A percentile compares a stretch with the other conserved stretches of the same genome.
Conservation (phyloP, 805 yeast genomes). For the Yamadazyma tumulicola region DNA sequence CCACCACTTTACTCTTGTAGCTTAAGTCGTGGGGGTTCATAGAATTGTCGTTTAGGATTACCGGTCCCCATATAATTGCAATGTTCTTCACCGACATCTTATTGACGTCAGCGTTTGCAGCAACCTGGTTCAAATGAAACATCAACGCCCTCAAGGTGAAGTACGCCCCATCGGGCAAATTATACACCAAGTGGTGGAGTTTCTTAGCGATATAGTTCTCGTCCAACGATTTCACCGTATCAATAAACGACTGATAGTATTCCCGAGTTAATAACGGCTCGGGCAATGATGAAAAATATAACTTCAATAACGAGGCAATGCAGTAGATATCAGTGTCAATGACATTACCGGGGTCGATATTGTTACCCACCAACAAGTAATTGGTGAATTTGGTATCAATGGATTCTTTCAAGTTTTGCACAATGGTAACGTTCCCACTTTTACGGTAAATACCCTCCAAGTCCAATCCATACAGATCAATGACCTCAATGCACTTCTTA, state of each 20-base stretch:
- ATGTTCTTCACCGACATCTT: constrained; percentile 80
- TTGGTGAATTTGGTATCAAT: constrained; percentile 77
- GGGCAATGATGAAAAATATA: constrained; percentile 80
- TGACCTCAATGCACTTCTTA: constrained; percentile 78
- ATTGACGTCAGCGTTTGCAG: constrained; percentile 57
- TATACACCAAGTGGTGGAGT: constrained; percentile 83
- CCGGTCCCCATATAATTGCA: constrained; percentile 95
- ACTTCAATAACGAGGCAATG: constrained; percentile 83
- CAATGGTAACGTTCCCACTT: constrained; percentile 71
- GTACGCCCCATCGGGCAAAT: constrained; percentile 91
- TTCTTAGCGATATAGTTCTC: constrained; percentile 57
- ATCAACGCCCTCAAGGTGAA: constrained; percentile 83
- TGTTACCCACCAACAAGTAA: constrained; percentile 40
- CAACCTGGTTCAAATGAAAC: constrained; percentile 79
- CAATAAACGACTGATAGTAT: constrained; percentile 59
- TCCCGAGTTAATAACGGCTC: constrained; percentile 76
- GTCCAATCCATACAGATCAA: constrained; percentile 80
- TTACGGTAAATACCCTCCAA: constrained; percentile 89
- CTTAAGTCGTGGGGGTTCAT: constrained; percentile 70
- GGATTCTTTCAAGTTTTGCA: constrained; percentile 66
- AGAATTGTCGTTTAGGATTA: constrained; percentile 64
- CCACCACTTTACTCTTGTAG: constrained; percentile 73
- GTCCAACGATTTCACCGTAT: constrained; percentile 55
- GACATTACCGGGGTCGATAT: constrained; percentile 39
- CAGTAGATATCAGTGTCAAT: constrained; percentile 80